Conservation (phyloP, 352 stramenopile species). For the Phytophthora multivora region DNA sequence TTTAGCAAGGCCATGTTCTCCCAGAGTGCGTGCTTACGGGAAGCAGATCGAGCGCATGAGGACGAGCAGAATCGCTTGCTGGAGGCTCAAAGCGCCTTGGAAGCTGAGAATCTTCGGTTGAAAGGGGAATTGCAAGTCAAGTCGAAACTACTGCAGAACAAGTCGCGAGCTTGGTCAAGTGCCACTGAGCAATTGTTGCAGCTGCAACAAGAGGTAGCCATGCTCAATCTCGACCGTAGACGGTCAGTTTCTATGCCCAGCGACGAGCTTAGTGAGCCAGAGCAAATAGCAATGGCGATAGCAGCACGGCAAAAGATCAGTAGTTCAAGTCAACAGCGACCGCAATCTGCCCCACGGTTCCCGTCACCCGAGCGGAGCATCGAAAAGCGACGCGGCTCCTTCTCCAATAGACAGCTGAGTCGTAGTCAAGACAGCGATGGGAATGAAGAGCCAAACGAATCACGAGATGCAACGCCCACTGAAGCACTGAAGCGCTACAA, state of each 20-base stretch:
- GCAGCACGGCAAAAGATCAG: slow-evolving; percentile 15
- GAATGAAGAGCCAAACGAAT: slow-evolving; percentile 4
- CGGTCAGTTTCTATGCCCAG: slow-evolving; percentile 11
- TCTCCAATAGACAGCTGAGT: slow-evolving; percentile 11
- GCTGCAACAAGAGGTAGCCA: slow-evolving; percentile 81
- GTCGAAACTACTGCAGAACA: slow-evolving; percentile 83
- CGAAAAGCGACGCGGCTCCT: slow-evolving; percentile 29
- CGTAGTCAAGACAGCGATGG: slow-evolving; percentile 1
- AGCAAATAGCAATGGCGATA: slow-evolving; percentile 34
- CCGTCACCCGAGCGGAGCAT: slow-evolving; percentile 28
- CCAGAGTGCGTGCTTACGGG: slow-evolving; percentile 56
- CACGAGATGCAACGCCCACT: slow-evolving; percentile 13
- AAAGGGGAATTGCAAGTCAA: slow-evolving; percentile 83
- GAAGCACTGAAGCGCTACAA: slow-evolving; percentile 18
- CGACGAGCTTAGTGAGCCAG: slow-evolving; percentile 12
- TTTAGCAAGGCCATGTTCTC: slow-evolving; percentile 67
- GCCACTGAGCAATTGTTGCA: slow-evolving; percentile 79
- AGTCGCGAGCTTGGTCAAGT: slow-evolving; percentile 81
- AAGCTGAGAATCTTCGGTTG: slow-evolving; percentile 74
- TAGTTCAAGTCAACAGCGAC: slow-evolving; percentile 18
- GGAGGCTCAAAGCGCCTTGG: slow-evolving; percentile 58
- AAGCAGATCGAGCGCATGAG: slow-evolving; percentile 49
- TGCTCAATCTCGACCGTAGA: slow-evolving; percentile 72
- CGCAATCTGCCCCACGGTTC: slow-evolving; percentile 29
- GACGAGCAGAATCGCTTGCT: slow-evolving; percentile 61